phyloP scores from a whole-genome alignment of 805 yeast species.

The Millerozyma miso region DNA sequence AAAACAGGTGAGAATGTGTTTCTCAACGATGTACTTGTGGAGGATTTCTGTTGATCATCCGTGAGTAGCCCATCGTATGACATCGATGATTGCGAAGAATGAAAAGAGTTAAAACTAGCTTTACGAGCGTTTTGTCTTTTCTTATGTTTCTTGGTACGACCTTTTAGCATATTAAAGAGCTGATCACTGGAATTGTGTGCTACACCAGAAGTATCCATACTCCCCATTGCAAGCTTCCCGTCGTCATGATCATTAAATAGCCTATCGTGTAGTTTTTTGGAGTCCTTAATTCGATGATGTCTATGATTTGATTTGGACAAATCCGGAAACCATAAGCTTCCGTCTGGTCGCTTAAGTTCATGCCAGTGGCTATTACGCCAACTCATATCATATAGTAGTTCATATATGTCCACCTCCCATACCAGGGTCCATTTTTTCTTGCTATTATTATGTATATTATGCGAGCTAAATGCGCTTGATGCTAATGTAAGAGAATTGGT shows the following conservation, averaged over 20 bases:
- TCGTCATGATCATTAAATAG: slow-evolving; percentile 15
- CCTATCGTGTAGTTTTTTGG: slow-evolving; percentile 26
- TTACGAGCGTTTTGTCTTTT: slow-evolving; percentile 9
- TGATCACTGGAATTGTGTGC: background rate
- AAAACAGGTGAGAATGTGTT: background rate
- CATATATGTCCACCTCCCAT: slow-evolving; percentile 66
- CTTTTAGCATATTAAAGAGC: slow-evolving; percentile 3
- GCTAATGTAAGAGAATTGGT: slow-evolving; percentile 56
- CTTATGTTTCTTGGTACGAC: slow-evolving; percentile 2
- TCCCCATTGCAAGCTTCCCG: background rate
- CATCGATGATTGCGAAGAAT: slow-evolving; percentile 2
- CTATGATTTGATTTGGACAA: slow-evolving; percentile 3
- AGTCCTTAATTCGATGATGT: slow-evolving; percentile 1
- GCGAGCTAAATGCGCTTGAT: slow-evolving; percentile 56
- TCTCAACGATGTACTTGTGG: background rate
- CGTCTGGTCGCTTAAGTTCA: slow-evolving; percentile 43
- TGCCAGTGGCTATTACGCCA: slow-evolving; percentile 59
- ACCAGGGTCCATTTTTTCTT: slow-evolving; percentile 41
- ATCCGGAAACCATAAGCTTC: slow-evolving; percentile 51
- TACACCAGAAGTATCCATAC: background rate
- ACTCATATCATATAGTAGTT: slow-evolving; percentile 49
- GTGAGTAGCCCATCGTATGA: background rate
- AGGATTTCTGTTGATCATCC: background rate
- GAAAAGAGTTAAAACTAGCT: slow-evolving; percentile 7
- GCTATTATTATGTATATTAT: slow-evolving; percentile 14